phyloP scores from a whole-genome alignment of 1,284 basidiomycete genomes.

The Stygiomarasmius scandens region DNA sequence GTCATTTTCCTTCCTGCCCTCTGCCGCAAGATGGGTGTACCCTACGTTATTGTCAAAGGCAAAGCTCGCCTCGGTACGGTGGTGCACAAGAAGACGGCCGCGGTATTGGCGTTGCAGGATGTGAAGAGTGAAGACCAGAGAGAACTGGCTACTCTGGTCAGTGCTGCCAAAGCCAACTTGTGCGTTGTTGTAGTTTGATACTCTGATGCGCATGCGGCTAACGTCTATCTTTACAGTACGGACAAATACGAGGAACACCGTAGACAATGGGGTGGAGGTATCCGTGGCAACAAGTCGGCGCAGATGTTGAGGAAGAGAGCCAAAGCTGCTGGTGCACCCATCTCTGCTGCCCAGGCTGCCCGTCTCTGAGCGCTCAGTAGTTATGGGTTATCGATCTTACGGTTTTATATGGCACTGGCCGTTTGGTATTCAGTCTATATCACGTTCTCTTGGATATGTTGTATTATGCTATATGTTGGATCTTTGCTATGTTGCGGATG shows the following conservation, averaged over 20 bases:
- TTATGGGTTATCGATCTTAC: too few species aligned
- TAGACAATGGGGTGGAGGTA: slow-evolving; percentile 94
- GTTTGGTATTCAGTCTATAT: too few species aligned
- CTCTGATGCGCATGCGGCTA: background rate
- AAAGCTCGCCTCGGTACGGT: slow-evolving; percentile 97
- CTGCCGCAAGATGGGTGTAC: slow-evolving; percentile 99
- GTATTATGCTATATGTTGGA: too few species aligned
- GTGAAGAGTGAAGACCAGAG: slow-evolving; percentile 94
- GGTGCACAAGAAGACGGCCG: slow-evolving; percentile 97
- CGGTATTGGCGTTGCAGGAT: slow-evolving; percentile 90
- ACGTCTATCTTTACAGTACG: slow-evolving; percentile 53
- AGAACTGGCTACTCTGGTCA: slow-evolving; percentile 91
- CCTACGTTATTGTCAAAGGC: slow-evolving; percentile 97
- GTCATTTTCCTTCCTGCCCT: slow-evolving; percentile 97
- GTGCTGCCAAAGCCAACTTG: slow-evolving; percentile 98
- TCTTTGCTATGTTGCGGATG: too few species aligned
- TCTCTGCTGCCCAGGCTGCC: too few species aligned
- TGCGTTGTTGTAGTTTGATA: slow-evolving; percentile 41
- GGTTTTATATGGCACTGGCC: too few species aligned
- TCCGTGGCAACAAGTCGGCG: slow-evolving; percentile 91
- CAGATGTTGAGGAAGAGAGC: slow-evolving; percentile 95
- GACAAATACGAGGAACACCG: slow-evolving; percentile 96
- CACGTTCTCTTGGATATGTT: too few species aligned
- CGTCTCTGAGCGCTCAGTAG: too few species aligned
- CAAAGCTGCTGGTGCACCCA: slow-evolving; percentile 71